phyloP scores from a whole-genome alignment of 2,329 filamentous ascomycete species.

The Curvularia sp. region DNA sequence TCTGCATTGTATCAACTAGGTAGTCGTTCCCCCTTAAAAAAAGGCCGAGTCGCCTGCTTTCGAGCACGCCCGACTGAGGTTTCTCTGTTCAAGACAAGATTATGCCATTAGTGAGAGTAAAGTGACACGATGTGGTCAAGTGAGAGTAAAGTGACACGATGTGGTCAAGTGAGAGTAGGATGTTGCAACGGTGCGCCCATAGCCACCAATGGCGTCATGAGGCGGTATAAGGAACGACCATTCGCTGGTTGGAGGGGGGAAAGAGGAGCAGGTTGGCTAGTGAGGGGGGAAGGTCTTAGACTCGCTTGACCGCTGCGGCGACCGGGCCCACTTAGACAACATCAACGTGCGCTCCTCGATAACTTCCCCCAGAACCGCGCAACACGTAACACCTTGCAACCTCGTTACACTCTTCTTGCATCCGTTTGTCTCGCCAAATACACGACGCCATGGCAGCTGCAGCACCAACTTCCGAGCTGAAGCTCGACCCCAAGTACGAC shows the following conservation, averaged over 20 bases:
- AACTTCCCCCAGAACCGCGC: slow-evolving; percentile 17
- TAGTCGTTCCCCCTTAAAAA: slow-evolving; percentile 37
- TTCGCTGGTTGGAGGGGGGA: too few species aligned
- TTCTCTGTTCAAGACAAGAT: slow-evolving; percentile 23
- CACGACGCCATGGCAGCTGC: slow-evolving; percentile 42
- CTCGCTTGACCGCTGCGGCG: slow-evolving; percentile 29
- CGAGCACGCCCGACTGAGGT: slow-evolving; percentile 30
- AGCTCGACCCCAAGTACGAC: slow-evolving; percentile 89
- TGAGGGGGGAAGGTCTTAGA: slow-evolving; percentile 21
- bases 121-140: background rate
- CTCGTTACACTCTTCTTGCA: slow-evolving; percentile 9
- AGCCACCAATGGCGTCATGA: slow-evolving; percentile 24
- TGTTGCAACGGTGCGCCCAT: background rate
- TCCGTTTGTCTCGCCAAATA: slow-evolving; percentile 14
- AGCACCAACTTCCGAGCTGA: slow-evolving; percentile 44
- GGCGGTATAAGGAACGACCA: slow-evolving; percentile 12
- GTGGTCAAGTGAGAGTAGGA: background rate
- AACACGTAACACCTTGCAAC: slow-evolving; percentile 14
- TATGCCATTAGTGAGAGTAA: slow-evolving; percentile 8
- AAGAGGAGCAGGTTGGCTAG: slow-evolving; percentile 15
- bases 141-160: slow-evolving; percentile 3
- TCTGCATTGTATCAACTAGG: slow-evolving; percentile 46
- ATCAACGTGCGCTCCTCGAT: slow-evolving; percentile 31
- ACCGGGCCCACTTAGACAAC: slow-evolving; percentile 38
- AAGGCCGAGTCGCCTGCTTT: slow-evolving; percentile 31